These are phyloP conservation scores for Penicillium sp. DNA, from an alignment of 2,329 filamentous ascomycete genomes.

Conservation along the genomic window DNA sequence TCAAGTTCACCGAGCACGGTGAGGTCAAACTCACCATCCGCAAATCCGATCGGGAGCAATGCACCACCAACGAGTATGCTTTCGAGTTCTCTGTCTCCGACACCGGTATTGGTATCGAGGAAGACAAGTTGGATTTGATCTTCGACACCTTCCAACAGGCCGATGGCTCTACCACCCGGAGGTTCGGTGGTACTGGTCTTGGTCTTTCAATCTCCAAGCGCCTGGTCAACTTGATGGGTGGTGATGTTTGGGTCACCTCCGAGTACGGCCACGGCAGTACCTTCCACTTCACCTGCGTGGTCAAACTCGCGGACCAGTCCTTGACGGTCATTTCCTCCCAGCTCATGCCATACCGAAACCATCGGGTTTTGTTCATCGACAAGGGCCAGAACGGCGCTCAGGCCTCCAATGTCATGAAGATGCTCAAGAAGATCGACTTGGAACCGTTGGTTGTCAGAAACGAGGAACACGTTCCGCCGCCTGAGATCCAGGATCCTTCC, in stretches of 20 bases:
- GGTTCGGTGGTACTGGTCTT: conserved; percentile 92
- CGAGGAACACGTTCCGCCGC: conserved; percentile 63
- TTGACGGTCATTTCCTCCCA: conserved; percentile 70
- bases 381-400: conserved; percentile 69
- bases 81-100: conserved; percentile 96
- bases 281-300: conserved; percentile 94
- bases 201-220: conserved; percentile 94
- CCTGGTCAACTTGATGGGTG: conserved; percentile 92
- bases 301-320: conserved; percentile 78
- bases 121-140: conserved; percentile 93
- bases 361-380: conserved; percentile 92
- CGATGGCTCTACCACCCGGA: conserved; percentile 91
- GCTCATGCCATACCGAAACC: conserved; percentile 84
- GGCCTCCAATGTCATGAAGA: conserved; percentile 70
- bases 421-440: conserved; percentile 76
- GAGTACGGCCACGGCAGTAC: conserved; percentile 86
- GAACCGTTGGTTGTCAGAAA: conserved; percentile 80
- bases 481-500: conserved; percentile 52
- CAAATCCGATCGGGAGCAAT: conserved; percentile 64
- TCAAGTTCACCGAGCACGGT: conserved; percentile 97
- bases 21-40: conserved; percentile 94
- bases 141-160: conserved; percentile 99
- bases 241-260: conserved; percentile 93
- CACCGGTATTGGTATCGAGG: conserved; percentile 93
- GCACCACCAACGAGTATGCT: conserved; percentile 73